Evolutionary conservation across 805 yeast species (phyloP), one percentile per base, ranked within the genome.

Genomic region (Phaffomyces thermotolerans): DNA sequence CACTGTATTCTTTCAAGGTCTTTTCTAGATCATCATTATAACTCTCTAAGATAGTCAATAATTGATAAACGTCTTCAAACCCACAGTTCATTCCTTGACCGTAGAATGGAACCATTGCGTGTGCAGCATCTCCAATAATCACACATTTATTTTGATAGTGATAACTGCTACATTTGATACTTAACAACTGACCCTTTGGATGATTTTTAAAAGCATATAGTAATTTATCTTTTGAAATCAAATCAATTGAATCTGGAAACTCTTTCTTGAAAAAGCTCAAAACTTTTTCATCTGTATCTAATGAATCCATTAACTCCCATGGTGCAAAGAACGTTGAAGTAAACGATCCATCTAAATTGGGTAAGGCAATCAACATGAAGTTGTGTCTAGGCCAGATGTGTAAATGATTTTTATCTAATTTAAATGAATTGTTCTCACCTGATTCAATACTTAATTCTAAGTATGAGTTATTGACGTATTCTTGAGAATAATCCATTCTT

Each of bases 21-120:
- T 6, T 14, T 2, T n/a, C 32, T 4, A 49, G 8, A 29, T 46
- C 46, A 6, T 35, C 29, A 4, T 33, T 23, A 34, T 49, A 38
- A 22, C 47, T 31, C 10, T 55, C 46, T 27, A 55, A 18, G 6
- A 48, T 57, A 36, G 75, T 71, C 65, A 84, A 66, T 41, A 90
- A 65, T 2, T 81, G 77, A 45, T 79, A 68, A 20, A 90, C 90
- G 54, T 91, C 97, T 63, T 90, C 97, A 60, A 90, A 84, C 1
- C 97, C 97, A 59, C 95, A 86, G 62, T 90, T 90, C 91, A 90
- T 84, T 6, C 97, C 97, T 62, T 90, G 97, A 9, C 97, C 97
- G 58, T 89, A 90, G 62, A 90, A 90, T n/a, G 97, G 97, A 6
- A 90, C 97, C 96, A 89, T 90, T 25, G 93, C 79, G 64, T 90